Evolutionary conservation across 805 yeast genomes (phyloP), one percentile per base, ranked within the genome.

Genomic region (Starmerella kuoi): DNA sequence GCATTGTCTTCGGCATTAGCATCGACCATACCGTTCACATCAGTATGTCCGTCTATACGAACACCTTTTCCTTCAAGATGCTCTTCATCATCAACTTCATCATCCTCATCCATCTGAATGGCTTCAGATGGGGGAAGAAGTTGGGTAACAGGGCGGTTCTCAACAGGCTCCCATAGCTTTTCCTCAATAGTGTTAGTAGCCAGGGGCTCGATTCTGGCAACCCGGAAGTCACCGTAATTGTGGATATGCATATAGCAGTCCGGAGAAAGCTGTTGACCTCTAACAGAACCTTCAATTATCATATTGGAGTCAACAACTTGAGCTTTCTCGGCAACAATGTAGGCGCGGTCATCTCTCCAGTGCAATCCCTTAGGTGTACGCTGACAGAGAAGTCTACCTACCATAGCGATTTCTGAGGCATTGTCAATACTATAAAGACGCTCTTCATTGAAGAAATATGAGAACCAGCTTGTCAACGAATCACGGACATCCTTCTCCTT

Each of bases 331-430:
- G 93, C 87, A 8, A 91, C 70, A 40, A 91, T 40, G 63, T 86
- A 91, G 6, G 95, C 88, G 57, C 98, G 70, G n/a, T 77, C 64
- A 53, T 88, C 96, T 63, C 97, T 77, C 97, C 98, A 91, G 20
- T 73, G 74, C 36, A 93, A 68, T 1, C 83, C 74, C 56, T 77
- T 78, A 22, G 98, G 98, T 54, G 78, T 74, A 62, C 77, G 82
- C 55, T 88, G 96, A 56, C 95, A 81, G 21, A 91, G 55, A 3
- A 69, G 66, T 59, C 98, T 74, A 32, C 81, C 67, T 34, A 83
- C 77, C 54, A 80, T 82, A 17, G 70, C 51, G n/a, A 81, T 69
- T 50, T 91, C 97, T 2, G 81, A 68, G 14, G 65, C 62, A 37
- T 63, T 66, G 50, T 84, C 94, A 40, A 84, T 60, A 34, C 79